Conservation (phyloP, 2,329 filamentous ascomycete genomes). For the Cladosporium velox region DNA sequence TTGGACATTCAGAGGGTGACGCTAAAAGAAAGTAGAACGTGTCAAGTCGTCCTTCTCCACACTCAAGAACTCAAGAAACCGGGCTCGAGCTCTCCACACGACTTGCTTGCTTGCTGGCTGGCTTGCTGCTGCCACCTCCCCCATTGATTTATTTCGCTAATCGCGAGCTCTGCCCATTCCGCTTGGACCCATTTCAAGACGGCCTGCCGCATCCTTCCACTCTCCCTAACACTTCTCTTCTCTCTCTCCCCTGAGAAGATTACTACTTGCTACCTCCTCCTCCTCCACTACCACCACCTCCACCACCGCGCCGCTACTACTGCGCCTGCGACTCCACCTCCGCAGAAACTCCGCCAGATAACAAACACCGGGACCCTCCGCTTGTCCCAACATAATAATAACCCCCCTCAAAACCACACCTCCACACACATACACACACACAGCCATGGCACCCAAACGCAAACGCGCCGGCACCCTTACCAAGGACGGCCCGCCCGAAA, state of each 20-base stretch:
- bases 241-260: neutral
- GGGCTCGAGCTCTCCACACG: neutral
- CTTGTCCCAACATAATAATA: constrained; percentile 7
- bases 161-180: neutral
- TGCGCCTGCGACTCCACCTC: neutral
- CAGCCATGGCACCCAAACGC: constrained; percentile 62
- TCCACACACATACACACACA: constrained; percentile 7
- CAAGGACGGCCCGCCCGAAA: constrained; percentile 38
- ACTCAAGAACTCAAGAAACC: neutral
- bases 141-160: neutral
- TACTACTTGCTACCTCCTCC: neutral
- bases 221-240: neutral
- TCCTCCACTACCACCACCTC: neutral
- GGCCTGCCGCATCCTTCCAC: constrained; percentile 3
- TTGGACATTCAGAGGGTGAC: neutral
- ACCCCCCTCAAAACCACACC: neutral
- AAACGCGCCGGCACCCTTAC: constrained; percentile 68
- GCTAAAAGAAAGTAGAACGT: neutral
- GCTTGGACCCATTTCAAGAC: neutral
- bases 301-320: neutral
- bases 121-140: neutral
- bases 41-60: neutral
- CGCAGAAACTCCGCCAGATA: constrained; percentile 13
- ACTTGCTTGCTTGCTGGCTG: neutral
- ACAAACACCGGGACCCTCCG: constrained; percentile 2